These are phyloP conservation scores for Porphyrellus cyaneotinctus DNA, from an alignment of 768 basidiomycete species.

Conservation along the genomic window DNA sequence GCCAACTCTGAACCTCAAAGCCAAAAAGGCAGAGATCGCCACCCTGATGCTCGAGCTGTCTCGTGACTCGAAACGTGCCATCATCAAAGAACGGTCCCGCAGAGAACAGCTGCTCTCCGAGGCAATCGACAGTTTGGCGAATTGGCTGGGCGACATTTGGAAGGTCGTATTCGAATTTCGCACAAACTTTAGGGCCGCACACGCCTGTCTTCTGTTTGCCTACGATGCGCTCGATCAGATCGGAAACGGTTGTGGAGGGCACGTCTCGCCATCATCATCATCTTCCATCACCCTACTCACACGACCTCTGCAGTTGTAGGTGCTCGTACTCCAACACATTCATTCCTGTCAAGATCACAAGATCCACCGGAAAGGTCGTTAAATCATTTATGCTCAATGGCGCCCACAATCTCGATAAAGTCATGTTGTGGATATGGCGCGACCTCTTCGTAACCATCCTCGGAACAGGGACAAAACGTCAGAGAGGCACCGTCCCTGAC, in stretches of 20 bases:
- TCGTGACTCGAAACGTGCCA: conserved; percentile 49
- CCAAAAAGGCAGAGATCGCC: conserved; percentile 54
- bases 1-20: conserved; percentile 48
- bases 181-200: conserved; percentile 48
- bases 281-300: conserved; percentile 5
- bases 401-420: conserved; percentile 41
- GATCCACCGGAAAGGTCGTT: conserved; percentile 40
- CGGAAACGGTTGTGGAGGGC: conserved; percentile 35
- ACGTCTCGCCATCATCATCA: conserved; percentile 23
- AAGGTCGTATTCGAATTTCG: conserved; percentile 54
- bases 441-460: conserved; percentile 61
- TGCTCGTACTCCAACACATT: conserved; percentile 48
- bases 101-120: conserved; percentile 54
- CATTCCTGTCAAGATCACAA: conserved; percentile 43
- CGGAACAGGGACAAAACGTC: conserved; percentile 31
- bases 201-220: conserved; percentile 52
- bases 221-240: conserved; percentile 46
- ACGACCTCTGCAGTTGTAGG: conserved; percentile 44
- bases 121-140: conserved; percentile 47
- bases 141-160: conserved; percentile 69
- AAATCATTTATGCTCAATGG: conserved; percentile 49
- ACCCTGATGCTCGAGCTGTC: conserved; percentile 49
- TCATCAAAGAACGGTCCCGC: conserved; percentile 50
- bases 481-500: conserved; percentile 37
- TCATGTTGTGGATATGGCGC: conserved; percentile 64